These are phyloP conservation scores for Citrus medica DNA, from an alignment of 345 rosid genomes.

Conservation along the genomic window DNA sequence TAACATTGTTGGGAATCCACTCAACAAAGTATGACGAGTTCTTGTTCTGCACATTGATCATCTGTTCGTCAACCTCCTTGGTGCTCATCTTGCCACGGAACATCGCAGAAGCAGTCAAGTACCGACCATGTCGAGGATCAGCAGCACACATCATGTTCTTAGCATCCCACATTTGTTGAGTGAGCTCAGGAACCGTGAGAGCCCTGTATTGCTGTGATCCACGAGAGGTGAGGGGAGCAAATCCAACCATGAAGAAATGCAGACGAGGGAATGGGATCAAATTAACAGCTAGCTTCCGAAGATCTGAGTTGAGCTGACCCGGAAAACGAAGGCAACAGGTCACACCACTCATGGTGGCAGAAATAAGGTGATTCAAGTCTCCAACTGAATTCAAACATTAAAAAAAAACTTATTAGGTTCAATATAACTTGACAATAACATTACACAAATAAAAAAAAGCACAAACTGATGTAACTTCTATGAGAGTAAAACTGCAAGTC, in stretches of 20 bases:
- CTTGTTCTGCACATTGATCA: conserved; percentile 79
- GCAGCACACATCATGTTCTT: conserved; percentile 57
- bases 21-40: conserved; percentile 75
- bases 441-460: not conserved
- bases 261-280: conserved; percentile 74
- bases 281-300: conserved; percentile 71
- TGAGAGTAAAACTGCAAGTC: not conserved
- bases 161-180: conserved; percentile 56
- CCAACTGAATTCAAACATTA: conserved; percentile 39
- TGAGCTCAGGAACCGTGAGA: conserved; percentile 71
- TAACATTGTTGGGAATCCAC: conserved; percentile 82
- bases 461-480: not conserved
- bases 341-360: conserved; percentile 81
- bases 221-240: conserved; percentile 71
- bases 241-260: conserved; percentile 78
- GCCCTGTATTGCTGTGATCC: conserved; percentile 76
- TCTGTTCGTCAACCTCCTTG: conserved; percentile 58
- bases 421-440: not conserved
- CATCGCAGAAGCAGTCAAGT: conserved; percentile 71
- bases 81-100: conserved; percentile 78
- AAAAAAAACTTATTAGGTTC: not conserved
- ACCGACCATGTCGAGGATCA: conserved; percentile 51
- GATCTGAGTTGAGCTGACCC: conserved; percentile 75
- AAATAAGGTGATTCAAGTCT: conserved; percentile 69
- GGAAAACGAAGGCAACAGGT: conserved; percentile 78